phyloP scores from a whole-genome alignment of 345 rosid genomes.

The Zanthoxylum bungeanum region DNA sequence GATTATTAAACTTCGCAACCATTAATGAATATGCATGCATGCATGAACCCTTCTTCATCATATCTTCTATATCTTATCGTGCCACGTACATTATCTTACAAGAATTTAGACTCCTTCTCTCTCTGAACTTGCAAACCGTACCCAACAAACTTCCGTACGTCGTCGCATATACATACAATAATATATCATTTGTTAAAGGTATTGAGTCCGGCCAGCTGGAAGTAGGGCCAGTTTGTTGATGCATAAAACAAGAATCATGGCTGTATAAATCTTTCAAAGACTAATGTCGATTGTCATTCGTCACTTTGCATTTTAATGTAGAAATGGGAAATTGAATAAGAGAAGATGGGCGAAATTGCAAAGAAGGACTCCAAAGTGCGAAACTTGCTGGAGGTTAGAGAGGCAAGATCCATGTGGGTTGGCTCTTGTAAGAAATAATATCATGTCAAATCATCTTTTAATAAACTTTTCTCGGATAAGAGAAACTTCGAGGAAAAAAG shows the following conservation, averaged over 20 bases:
- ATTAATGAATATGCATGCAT: slow-evolving; percentile 6
- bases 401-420: slow-evolving; percentile 37
- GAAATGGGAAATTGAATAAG: background rate
- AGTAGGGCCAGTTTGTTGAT: slow-evolving; percentile 12
- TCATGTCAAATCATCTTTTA: slow-evolving; percentile 9
- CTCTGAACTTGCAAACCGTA: background rate
- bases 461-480: background rate
- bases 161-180: background rate
- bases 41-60: background rate
- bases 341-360: slow-evolving; percentile 30
- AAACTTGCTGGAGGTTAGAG: slow-evolving; percentile 26
- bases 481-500: slow-evolving; percentile 40
- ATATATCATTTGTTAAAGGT: background rate
- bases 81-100: background rate
- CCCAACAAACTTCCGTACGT: slow-evolving; percentile 12
- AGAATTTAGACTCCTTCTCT: background rate
- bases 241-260: background rate
- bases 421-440: slow-evolving; percentile 15
- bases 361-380: slow-evolving; percentile 14
- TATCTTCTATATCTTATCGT: background rate
- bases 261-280: background rate
- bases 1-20: background rate
- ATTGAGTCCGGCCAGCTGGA: background rate
- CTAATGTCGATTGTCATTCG: background rate
- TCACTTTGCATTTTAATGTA: slow-evolving; percentile 8